Conservation (phyloP, 805 yeast species). For the Babjeviella inositovora region DNA sequence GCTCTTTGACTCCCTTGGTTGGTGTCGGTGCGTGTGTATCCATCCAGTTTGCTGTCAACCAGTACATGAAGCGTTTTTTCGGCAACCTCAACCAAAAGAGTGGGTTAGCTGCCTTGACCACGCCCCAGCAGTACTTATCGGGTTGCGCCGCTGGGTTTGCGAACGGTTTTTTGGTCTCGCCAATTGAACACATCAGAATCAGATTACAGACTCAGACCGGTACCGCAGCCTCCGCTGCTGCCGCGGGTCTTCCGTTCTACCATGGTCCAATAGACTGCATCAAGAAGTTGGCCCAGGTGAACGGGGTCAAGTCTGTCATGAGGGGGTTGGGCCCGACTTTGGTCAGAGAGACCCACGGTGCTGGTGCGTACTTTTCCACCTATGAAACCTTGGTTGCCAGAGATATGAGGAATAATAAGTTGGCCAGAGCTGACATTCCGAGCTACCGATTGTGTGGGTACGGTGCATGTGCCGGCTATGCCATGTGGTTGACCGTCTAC, state of each 20-base stretch:
- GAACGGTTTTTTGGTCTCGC: conserved; percentile 78
- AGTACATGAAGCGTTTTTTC: conserved; percentile 78
- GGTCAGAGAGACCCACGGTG: conserved; percentile 72
- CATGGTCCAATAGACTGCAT: conserved; percentile 67
- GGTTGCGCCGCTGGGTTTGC: conserved; percentile 92
- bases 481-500: conserved; percentile 73
- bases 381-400: conserved; percentile 76
- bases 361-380: conserved; percentile 78
- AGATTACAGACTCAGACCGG: conserved; percentile 84
- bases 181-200: conserved; percentile 91
- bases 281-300: conserved; percentile 30
- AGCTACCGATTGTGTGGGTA: conserved; percentile 74
- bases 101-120: conserved; percentile 23
- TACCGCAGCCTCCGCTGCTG: conserved; percentile 22
- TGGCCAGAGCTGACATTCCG: conserved; percentile 59
- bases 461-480: conserved; percentile 87
- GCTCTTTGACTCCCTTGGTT: conserved; percentile 81
- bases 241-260: no score
- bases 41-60: conserved; percentile 90
- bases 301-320: conserved; percentile 41
- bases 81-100: conserved; percentile 20
- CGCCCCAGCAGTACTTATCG: conserved; percentile 58
- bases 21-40: conserved; percentile 99
- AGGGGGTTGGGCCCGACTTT: conserved; percentile 77
- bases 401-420: conserved; percentile 30